Conservation (phyloP, 2,329 filamentous ascomycete species). For the Aspergillus aculeatus region DNA sequence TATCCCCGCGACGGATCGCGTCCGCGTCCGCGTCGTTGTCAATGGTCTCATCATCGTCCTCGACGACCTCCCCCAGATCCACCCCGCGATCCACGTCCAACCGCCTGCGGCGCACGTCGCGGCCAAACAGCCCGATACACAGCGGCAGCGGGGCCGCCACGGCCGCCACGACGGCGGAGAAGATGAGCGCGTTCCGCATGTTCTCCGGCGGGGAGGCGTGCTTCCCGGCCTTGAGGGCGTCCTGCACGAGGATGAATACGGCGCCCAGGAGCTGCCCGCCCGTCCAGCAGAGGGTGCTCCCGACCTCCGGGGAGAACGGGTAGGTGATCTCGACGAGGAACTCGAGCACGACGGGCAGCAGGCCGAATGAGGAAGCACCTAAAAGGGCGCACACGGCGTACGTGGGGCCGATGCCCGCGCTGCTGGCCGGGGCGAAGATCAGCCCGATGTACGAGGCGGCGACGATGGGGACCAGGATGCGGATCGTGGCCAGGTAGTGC, state of each 20-base stretch:
- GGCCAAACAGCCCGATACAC: conserved; percentile 68
- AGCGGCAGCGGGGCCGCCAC: conserved; percentile 66
- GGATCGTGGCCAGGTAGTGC: conserved; percentile 70
- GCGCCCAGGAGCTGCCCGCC: conserved; percentile 83
- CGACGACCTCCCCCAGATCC: conserved; percentile 19
- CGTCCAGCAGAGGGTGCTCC: conserved; percentile 78
- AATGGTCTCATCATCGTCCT: not conserved
- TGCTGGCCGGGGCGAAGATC: conserved; percentile 72
- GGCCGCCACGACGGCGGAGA: conserved; percentile 70
- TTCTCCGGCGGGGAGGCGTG: conserved; percentile 62
- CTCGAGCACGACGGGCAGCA: conserved; percentile 84
- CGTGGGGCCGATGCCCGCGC: conserved; percentile 51
- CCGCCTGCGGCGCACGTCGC: conserved; percentile 41
- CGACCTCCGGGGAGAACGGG: conserved; percentile 82
- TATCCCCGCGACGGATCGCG: not conserved
- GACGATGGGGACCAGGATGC: conserved; percentile 71
- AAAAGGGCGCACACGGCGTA: conserved; percentile 74
- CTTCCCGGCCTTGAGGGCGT: conserved; percentile 61
- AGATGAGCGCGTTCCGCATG: conserved; percentile 74
- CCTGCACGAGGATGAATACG: conserved; percentile 78
- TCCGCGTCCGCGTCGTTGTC: not conserved
- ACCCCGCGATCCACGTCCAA: conserved; percentile 40
- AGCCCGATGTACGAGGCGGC: conserved; percentile 72
- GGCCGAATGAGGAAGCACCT: conserved; percentile 74
- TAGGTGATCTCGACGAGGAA: conserved; percentile 84